These are phyloP conservation scores for Rhododendron vialii DNA, from an alignment of 148 eudicot species.

Conservation along the genomic window DNA sequence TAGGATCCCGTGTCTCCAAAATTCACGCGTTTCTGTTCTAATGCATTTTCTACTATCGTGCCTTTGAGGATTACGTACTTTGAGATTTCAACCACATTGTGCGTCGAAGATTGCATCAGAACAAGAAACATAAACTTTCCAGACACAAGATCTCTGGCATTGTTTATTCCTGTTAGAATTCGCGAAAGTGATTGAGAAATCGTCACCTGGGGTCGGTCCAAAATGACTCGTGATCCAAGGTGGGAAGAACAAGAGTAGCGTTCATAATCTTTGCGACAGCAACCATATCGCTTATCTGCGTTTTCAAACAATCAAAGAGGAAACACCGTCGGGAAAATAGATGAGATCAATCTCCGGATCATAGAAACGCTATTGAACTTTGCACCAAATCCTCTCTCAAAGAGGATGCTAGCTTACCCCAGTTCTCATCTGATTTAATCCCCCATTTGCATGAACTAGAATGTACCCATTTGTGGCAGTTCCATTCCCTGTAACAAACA, in stretches of 20 bases:
- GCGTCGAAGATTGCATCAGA: not conserved
- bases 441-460: slow-evolving; percentile 57
- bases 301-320: not conserved
- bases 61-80: not conserved
- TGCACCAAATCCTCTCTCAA: not conserved
- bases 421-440: slow-evolving; percentile 58
- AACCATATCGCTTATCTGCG: slow-evolving; percentile 60
- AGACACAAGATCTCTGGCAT: not conserved
- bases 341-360: not conserved
- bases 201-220: slow-evolving; percentile 53
- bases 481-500: slow-evolving; percentile 16
- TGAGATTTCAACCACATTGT: not conserved
- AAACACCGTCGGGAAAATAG: not conserved
- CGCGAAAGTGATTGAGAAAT: not conserved
- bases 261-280: slow-evolving; percentile 46
- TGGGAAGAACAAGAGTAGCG: slow-evolving; percentile 52
- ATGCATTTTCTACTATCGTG: not conserved
- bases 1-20: not conserved
- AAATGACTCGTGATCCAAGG: slow-evolving; percentile 50
- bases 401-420: slow-evolving; percentile 29
- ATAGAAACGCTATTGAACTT: not conserved
- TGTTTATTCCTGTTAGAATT: not conserved
- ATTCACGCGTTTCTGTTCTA: not conserved
- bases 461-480: slow-evolving; percentile 40
- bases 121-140: not conserved